Evolutionary conservation across 805 yeast genomes (phyloP).

Genomic region (Ogataea angusta): DNA sequence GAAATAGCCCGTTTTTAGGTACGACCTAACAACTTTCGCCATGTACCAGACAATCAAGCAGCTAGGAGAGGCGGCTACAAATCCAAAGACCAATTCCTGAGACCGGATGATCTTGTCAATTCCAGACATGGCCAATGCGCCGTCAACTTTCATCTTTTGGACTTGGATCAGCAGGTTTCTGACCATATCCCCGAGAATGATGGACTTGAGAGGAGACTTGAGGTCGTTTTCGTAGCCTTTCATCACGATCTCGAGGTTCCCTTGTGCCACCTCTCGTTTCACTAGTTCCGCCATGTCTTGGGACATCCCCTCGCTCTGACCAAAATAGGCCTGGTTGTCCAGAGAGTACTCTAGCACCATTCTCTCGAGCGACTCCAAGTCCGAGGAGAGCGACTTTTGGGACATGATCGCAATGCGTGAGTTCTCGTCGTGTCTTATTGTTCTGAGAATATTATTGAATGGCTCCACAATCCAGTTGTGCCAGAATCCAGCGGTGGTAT

Average conservation of each 20-base stretch:
- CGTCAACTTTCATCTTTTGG: conserved; percentile 96
- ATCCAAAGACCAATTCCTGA: conserved; percentile 91
- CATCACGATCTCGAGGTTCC: conserved; percentile 80
- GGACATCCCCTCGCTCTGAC: conserved; percentile 9
- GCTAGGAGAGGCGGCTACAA: conserved; percentile 86
- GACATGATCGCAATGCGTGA: conserved; percentile 74
- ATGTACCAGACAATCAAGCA: conserved; percentile 52
- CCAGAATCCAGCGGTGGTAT: conserved; percentile 65
- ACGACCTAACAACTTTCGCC: conserved; percentile 29
- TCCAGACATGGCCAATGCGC: conserved; percentile 83
- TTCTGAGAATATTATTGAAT: conserved; percentile 61
- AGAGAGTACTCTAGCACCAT: conserved; percentile 77
- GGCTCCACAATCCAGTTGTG: conserved; percentile 85
- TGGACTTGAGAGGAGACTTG: conserved; percentile 60
- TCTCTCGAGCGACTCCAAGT: conserved; percentile 74
- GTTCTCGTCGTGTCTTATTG: conserved; percentile 80
- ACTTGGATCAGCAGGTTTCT: conserved; percentile 82
- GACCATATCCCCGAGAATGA: conserved; percentile 66
- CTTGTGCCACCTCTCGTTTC: conserved; percentile 53
- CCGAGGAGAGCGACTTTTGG: conserved; percentile 73
- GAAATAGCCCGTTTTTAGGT: conserved; percentile 38
- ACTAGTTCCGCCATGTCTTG: conserved; percentile 30
- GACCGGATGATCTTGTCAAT: conserved; percentile 85
- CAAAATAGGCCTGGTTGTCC: conserved; percentile 30
- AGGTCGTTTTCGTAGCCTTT: conserved; percentile 75